phyloP scores from a whole-genome alignment of 805 yeast genomes.

The Huiozyma sinensis region DNA sequence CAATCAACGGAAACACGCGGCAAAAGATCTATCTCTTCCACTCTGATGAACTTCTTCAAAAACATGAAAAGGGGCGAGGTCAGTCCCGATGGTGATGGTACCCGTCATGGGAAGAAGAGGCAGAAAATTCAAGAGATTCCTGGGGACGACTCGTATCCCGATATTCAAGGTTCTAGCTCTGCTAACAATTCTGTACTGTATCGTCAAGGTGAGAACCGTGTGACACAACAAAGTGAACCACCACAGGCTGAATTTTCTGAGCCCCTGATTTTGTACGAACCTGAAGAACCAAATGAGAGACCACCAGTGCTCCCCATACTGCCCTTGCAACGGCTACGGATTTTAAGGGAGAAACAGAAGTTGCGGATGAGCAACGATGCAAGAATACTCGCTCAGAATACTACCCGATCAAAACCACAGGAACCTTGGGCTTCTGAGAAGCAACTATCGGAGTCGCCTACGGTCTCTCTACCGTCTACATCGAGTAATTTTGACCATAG shows the following conservation, averaged over 20 bases:
- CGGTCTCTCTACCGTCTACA: not conserved
- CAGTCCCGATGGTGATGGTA: not conserved
- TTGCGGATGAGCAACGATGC: constrained; percentile 7
- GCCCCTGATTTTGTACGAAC: constrained; percentile 4
- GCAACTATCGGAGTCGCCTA: not conserved
- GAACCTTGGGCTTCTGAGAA: not conserved
- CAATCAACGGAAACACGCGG: not conserved
- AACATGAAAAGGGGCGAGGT: not conserved
- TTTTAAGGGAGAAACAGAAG: constrained; percentile 21
- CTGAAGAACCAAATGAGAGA: constrained; percentile 6
- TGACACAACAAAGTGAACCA: too few species aligned
- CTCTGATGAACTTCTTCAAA: constrained; percentile 16
- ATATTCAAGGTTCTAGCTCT: too few species aligned
- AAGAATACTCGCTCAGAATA: not conserved
- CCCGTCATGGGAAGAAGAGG: not conserved
- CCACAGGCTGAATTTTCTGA: not conserved
- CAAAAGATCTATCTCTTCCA: constrained; percentile 24
- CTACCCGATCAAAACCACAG: not conserved
- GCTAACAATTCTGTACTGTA: too few species aligned
- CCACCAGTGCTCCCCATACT: constrained; percentile 25
- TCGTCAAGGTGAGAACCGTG: too few species aligned
- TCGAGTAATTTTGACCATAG: not conserved
- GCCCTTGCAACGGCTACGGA: constrained; percentile 23
- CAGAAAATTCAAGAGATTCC: not conserved
- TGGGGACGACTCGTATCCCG: too few species aligned